These are phyloP conservation scores for Diaporthe longicolla DNA, from an alignment of 2,329 filamentous ascomycete genomes.

Conservation along the genomic window DNA sequence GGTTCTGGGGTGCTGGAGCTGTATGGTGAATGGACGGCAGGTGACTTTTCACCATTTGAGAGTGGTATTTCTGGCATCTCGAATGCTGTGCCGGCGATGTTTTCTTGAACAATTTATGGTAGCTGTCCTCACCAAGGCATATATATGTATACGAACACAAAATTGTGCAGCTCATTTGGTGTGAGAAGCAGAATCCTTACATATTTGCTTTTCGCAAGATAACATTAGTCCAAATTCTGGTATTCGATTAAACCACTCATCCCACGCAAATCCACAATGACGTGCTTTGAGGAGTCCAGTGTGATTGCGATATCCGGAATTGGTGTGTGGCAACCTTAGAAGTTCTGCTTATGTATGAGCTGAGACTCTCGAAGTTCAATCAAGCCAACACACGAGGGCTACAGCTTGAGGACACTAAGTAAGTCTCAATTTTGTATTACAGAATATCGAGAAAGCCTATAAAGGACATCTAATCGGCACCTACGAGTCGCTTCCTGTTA, in stretches of 20 bases:
- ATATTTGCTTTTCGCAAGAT: neutral
- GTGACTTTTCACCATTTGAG: neutral
- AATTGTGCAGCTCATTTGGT: neutral
- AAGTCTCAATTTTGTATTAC: no score
- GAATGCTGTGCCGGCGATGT: no score
- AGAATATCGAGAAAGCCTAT: no score
- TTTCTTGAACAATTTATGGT: neutral
- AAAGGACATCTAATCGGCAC: no score
- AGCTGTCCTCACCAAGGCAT: neutral
- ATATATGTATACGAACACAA: neutral
- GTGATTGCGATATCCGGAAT: constrained; percentile 5
- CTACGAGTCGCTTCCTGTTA: neutral
- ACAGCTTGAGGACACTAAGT: neutral
- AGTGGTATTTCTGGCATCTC: neutral
- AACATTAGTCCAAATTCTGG: neutral
- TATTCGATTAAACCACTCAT: neutral
- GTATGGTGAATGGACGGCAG: neutral
- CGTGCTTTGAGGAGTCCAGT: constrained; percentile 21
- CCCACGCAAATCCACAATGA: constrained; percentile 28
- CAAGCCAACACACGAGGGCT: rapidly evolving
- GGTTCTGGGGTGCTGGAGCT: neutral
- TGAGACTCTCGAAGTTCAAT: no score
- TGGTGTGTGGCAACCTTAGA: neutral
- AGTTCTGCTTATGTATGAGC: no score
- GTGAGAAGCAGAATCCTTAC: neutral